phyloP scores from a whole-genome alignment of 2,329 filamentous ascomycete species.

The Cercospora sp. region DNA sequence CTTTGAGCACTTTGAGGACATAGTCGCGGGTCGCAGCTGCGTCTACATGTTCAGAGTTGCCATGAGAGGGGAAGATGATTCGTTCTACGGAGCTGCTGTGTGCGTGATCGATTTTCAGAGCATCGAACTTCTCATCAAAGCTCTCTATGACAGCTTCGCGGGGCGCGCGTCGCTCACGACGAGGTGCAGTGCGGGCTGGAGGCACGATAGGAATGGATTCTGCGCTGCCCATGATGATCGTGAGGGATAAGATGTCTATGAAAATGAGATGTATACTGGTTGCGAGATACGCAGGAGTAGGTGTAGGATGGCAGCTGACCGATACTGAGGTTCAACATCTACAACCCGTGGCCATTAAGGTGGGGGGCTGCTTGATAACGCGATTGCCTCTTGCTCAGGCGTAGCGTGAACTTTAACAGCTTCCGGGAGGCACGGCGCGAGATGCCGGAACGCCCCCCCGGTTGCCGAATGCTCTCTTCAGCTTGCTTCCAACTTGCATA shows the following conservation, averaged over 20 bases:
- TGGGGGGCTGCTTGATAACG: neutral
- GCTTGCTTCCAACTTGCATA: neutral
- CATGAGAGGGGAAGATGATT: conserved; percentile 25
- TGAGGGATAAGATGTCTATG: neutral
- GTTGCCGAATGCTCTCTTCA: neutral
- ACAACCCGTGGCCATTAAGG: neutral
- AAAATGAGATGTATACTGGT: neutral
- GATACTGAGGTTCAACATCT: neutral
- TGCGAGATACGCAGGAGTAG: neutral
- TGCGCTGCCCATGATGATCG: conserved; percentile 30
- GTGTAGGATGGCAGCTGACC: neutral
- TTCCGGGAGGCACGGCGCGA: neutral
- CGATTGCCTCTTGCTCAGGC: neutral
- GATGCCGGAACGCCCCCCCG: neutral
- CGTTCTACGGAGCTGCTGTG: conserved; percentile 12
- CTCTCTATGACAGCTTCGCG: conserved; percentile 23
- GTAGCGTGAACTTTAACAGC: neutral
- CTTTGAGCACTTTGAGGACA: conserved; percentile 38
- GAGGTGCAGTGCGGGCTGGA: conserved; percentile 19
- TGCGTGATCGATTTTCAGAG: conserved; percentile 35
- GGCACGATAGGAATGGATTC: conserved; percentile 26
- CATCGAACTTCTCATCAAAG: conserved; percentile 41
- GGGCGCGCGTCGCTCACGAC: conserved; percentile 23
- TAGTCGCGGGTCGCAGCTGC: conserved; percentile 36
- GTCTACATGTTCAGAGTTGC: conserved; percentile 34